Percentiles rank a stretch among this genome's conserved stretches.
phyloP scores from a whole-genome alignment of 129 eudicot genomes.

The Dittrichia graveolens region DNA sequence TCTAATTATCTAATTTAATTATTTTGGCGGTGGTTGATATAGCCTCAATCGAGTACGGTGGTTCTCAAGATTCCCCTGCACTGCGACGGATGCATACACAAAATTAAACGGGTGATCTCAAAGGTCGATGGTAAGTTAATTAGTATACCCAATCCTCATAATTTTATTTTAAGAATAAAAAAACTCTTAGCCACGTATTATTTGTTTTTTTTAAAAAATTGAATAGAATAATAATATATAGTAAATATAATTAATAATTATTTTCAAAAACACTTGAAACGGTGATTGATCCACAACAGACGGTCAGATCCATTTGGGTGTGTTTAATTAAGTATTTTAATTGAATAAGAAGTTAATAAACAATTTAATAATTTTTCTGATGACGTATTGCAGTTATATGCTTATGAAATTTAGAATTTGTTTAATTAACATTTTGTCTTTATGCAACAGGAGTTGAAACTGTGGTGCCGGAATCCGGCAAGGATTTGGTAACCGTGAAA shows the following conservation, averaged over 20 bases:
- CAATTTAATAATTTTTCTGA: background rate
- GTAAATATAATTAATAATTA: background rate
- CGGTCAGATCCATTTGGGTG: slow-evolving; percentile 24
- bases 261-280: background rate
- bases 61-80: slow-evolving; percentile 55
- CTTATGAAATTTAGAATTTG: background rate
- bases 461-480: slow-evolving; percentile 41
- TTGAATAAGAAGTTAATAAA: background rate
- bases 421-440: slow-evolving; percentile 17
- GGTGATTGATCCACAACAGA: background rate
- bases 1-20: background rate
- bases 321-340: background rate
- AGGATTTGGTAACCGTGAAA: slow-evolving; percentile 51
- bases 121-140: slow-evolving; percentile 46
- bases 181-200: too few relatives aligned
- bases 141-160: background rate
- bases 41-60: slow-evolving; percentile 48
- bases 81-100: slow-evolving; percentile 66
- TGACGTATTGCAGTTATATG: slow-evolving; percentile 17
- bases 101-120: slow-evolving; percentile 48
- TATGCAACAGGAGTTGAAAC: slow-evolving; percentile 48
- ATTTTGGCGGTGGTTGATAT: slow-evolving; percentile 26
- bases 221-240: too few relatives aligned
- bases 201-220: too few relatives aligned
- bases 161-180: background rate